These are phyloP conservation scores for Rhypophila decipiens DNA, from an alignment of 495 filamentous ascomycete genomes.

Conservation along the genomic window DNA sequence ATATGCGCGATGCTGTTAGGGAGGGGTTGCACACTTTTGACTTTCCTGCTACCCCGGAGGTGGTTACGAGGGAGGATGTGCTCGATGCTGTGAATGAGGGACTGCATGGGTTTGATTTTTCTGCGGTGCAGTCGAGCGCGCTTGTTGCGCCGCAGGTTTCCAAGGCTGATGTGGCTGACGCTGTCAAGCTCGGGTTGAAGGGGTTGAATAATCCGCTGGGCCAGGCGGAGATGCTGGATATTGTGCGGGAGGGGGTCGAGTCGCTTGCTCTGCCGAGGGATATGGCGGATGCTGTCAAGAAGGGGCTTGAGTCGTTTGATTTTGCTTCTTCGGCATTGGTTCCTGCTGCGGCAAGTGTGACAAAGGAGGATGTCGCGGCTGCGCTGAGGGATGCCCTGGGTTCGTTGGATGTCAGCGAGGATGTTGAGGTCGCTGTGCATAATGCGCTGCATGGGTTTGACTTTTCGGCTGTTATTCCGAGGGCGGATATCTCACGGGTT, in stretches of 20 bases:
- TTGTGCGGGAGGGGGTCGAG: slow-evolving; percentile 20
- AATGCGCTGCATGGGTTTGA: slow-evolving; percentile 16
- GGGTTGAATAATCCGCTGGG: slow-evolving; percentile 20
- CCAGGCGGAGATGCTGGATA: slow-evolving; percentile 18
- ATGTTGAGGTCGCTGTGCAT: slow-evolving; percentile 11
- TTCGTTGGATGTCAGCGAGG: slow-evolving; percentile 13
- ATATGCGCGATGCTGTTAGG: slow-evolving; percentile 48
- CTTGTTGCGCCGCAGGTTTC: slow-evolving; percentile 15
- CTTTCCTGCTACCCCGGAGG: no score
- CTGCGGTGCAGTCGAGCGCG: slow-evolving; percentile 13
- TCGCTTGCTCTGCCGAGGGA: slow-evolving; percentile 9
- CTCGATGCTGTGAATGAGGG: slow-evolving; percentile 40
- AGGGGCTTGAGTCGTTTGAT: slow-evolving; percentile 16
- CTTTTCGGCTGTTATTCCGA: slow-evolving; percentile 14
- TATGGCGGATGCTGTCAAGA: slow-evolving; percentile 12
- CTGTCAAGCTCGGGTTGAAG: slow-evolving; percentile 21
- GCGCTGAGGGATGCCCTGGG: slow-evolving; percentile 25
- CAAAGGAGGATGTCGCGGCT: slow-evolving; percentile 20
- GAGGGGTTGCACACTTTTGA: slow-evolving; percentile 44
- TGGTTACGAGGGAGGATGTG: no score
- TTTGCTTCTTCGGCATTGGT: slow-evolving; percentile 16
- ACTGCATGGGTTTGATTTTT: slow-evolving; percentile 36
- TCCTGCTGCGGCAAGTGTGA: slow-evolving; percentile 17
- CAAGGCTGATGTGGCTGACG: slow-evolving; percentile 22
- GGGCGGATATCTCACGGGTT: slow-evolving; percentile 9